These are phyloP conservation scores for Irpex sp. DNA, from an alignment of 1,284 basidiomycete genomes.

Conservation along the genomic window DNA sequence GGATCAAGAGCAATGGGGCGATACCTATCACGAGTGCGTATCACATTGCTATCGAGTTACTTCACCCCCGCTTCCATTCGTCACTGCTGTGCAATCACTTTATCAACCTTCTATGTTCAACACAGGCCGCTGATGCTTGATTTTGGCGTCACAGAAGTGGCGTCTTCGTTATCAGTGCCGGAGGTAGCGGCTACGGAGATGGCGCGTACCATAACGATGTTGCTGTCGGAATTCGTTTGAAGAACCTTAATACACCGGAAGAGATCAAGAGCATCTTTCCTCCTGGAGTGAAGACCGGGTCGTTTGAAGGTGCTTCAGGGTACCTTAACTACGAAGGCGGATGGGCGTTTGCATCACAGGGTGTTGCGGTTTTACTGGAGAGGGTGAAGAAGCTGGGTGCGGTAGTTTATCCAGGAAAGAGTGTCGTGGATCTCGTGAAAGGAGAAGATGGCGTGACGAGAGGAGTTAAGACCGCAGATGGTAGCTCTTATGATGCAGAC, in stretches of 20 bases:
- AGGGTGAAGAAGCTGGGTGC: conserved; percentile 62
- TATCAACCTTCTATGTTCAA: neutral
- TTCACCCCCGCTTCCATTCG: neutral
- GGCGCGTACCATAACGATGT: conserved; percentile 58
- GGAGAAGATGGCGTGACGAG: conserved; percentile 37
- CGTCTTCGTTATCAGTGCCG: conserved; percentile 49
- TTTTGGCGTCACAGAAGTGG: conserved; percentile 45
- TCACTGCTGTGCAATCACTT: neutral
- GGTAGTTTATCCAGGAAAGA: conserved; percentile 53
- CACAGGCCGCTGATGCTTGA: neutral
- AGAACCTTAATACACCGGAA: conserved; percentile 34
- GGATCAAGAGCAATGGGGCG: conserved; percentile 59
- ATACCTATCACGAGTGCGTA: conserved; percentile 78
- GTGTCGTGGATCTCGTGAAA: conserved; percentile 42
- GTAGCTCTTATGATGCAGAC: conserved; percentile 50
- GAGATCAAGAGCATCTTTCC: conserved; percentile 47
- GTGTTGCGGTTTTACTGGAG: conserved; percentile 53
- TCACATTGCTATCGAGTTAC: neutral
- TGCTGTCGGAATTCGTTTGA: conserved; percentile 45
- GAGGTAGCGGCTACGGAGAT: conserved; percentile 39
- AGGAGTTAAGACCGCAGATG: conserved; percentile 46
- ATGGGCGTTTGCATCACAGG: conserved; percentile 81
- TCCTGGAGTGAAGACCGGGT: conserved; percentile 25
- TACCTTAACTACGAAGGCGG: conserved; percentile 81
- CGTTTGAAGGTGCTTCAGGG: conserved; percentile 37